A percentile compares a stretch with the other conserved stretches of the same genome.
phyloP scores from a whole-genome alignment of 148 eudicot species.

The Dysphania ambrosioides region DNA sequence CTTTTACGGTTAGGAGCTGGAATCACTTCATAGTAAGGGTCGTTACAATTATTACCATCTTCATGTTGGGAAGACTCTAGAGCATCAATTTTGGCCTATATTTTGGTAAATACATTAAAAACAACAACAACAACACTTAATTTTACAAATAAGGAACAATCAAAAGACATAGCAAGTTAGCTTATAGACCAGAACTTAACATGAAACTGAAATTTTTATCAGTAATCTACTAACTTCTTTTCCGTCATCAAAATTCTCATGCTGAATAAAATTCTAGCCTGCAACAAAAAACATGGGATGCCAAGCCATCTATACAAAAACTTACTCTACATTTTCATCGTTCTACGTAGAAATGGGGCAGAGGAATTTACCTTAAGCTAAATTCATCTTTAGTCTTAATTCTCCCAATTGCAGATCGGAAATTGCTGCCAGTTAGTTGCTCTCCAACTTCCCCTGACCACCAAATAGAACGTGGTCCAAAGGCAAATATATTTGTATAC shows the following conservation, averaged over 20 bases:
- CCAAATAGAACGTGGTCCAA: slow-evolving; percentile 12
- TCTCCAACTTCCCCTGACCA: neutral
- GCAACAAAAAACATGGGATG: slow-evolving; percentile 14
- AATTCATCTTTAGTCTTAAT: neutral
- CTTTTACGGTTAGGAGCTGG: too few relatives aligned
- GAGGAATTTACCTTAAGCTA: neutral
- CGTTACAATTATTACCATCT: too few relatives aligned
- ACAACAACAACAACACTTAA: too few relatives aligned
- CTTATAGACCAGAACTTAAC: neutral
- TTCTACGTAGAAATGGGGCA: neutral
- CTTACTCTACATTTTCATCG: neutral
- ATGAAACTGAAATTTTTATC: too few relatives aligned
- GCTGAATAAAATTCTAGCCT: slow-evolving; percentile 1
- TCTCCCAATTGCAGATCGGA: neutral
- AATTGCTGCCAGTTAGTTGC: neutral
- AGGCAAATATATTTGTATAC: slow-evolving; percentile 13
- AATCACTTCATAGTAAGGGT: too few relatives aligned
- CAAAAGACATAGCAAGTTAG: too few relatives aligned
- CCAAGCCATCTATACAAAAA: slow-evolving; percentile 30
- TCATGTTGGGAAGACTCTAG: too few relatives aligned
- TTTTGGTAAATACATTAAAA: too few relatives aligned
- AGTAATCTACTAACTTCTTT: slow-evolving; percentile 10
- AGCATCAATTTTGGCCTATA: too few relatives aligned
- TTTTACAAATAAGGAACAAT: too few relatives aligned
- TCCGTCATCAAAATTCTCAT: slow-evolving; percentile 19